Evolutionary conservation across 2,329 filamentous ascomycete genomes (phyloP).

Genomic region (Niveomyces coronatus): DNA sequence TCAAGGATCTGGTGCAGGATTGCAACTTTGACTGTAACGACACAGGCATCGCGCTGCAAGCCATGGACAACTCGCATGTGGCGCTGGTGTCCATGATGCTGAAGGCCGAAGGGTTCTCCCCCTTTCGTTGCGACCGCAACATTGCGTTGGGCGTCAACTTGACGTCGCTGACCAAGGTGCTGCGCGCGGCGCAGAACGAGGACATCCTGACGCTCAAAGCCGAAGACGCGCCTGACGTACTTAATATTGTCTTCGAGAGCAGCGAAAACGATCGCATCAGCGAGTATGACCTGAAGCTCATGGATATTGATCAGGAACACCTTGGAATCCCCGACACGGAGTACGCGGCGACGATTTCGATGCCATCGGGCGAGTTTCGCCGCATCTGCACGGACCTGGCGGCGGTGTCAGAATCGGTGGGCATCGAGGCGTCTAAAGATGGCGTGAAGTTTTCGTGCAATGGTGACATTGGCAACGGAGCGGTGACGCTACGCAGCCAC

Average conservation of each 20-base stretch:
- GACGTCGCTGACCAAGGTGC: slow-evolving; percentile 90
- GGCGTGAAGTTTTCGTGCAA: slow-evolving; percentile 90
- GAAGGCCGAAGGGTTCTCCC: slow-evolving; percentile 86
- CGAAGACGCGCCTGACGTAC: slow-evolving; percentile 88
- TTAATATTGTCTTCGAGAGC: slow-evolving; percentile 95
- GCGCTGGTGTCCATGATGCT: slow-evolving; percentile 98
- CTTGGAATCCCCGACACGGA: slow-evolving; percentile 98
- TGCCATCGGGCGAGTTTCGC: slow-evolving; percentile 86
- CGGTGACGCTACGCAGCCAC: slow-evolving; percentile 83
- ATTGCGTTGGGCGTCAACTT: slow-evolving; percentile 97
- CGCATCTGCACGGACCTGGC: slow-evolving; percentile 89
- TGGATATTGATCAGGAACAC: slow-evolving; percentile 99
- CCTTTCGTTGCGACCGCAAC: slow-evolving; percentile 97
- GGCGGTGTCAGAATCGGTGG: slow-evolving; percentile 89
- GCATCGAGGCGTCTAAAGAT: slow-evolving; percentile 94
- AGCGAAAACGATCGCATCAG: slow-evolving; percentile 78
- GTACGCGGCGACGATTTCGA: slow-evolving; percentile 80
- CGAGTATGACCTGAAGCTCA: slow-evolving; percentile 99
- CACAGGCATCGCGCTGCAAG: slow-evolving; percentile 92
- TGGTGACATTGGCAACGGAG: slow-evolving; percentile 92
- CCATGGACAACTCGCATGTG: slow-evolving; percentile 99
- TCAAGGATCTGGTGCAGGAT: slow-evolving; percentile 98
- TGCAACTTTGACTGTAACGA: slow-evolving; percentile 99
- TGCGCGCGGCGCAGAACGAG: slow-evolving; percentile 87
- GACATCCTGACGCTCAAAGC: slow-evolving; percentile 96